Base-by-base conservation (phyloP, 495 filamentous ascomycete genomes). In the Xylaria curta region DNA sequence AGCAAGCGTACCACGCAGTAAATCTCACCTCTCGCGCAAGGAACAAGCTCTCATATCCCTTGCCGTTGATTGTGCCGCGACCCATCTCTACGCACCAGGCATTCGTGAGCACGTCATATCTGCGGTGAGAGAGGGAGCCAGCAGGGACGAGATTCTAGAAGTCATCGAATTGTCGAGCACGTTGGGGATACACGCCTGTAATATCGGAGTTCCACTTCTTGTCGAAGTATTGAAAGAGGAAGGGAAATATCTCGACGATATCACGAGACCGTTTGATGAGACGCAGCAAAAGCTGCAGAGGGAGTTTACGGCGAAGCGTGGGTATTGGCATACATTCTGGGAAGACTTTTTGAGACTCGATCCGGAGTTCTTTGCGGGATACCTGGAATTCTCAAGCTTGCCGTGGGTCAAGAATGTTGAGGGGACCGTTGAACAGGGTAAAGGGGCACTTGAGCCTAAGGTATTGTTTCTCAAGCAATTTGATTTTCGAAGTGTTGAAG, bases 311-410 rank as follows among this genome's bases (percentile, higher is more conserved):
- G 59, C 65, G 53, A 80, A 82, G 73, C 75, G 83, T 17, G 83
- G 83, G 24, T 85, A 84, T 73, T 85, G 82, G 82, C 80, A 81
- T 71, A 72, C 71, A 1, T 81, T 82, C 63, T 85, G 82, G 82
- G 82, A 85, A 42, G 78, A 81, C 36, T 82, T 85, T 44, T 61
- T 85, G 56, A 64, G 75, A 21, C 70, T 84, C n/a, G 77, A 79
- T 54, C 82, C 82, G 4, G 81, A 84, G 66, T 85, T 84, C 68
- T 85, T 85, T 73, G 81, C 70, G n/a, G 82, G 77, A 4, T 85
- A 85, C 76, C 56, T 79, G 51, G 79, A 81, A 31, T 84, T 83
- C 72, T 78, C 74, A 1, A 72, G 72, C 21, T 70, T 83, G 49
- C 82, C 83, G 7, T 84, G 80, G 77, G 59, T 68, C 1, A 79